A percentile compares a stretch with the other conserved stretches of the same genome.
These are phyloP conservation scores for Lagenidium giganteum DNA, from an alignment of 352 stramenopile genomes.

Conservation along the genomic window DNA sequence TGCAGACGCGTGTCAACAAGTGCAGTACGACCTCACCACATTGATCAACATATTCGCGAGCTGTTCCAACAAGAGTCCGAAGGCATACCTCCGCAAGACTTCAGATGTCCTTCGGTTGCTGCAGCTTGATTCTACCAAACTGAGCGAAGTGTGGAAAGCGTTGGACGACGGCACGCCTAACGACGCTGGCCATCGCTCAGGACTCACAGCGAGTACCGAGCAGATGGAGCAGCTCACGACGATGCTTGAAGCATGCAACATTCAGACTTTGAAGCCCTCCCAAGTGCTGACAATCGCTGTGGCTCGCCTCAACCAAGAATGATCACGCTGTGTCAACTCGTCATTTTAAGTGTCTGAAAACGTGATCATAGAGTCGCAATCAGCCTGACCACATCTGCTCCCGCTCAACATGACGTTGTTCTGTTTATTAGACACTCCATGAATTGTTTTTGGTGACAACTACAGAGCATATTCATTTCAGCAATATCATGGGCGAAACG, in stretches of 20 bases:
- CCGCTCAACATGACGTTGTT: no score
- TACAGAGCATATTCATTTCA: no score
- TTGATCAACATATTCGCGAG: slow-evolving; percentile 29
- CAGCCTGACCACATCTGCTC: no score
- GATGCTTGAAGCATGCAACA: slow-evolving; percentile 60
- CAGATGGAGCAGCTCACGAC: slow-evolving; percentile 57
- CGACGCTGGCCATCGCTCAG: background rate
- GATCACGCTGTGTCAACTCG: no score
- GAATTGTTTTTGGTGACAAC: no score
- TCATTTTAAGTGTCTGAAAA: no score
- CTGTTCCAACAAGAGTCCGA: slow-evolving; percentile 21
- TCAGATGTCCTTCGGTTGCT: slow-evolving; percentile 40
- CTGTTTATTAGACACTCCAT: no score
- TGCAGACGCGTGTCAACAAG: slow-evolving; percentile 24
- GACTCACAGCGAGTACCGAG: slow-evolving; percentile 1
- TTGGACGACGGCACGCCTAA: slow-evolving; percentile 21
- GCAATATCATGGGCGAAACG: no score
- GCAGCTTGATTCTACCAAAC: slow-evolving; percentile 28
- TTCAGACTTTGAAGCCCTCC: slow-evolving; percentile 36
- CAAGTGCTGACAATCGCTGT: slow-evolving; percentile 36
- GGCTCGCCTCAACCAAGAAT: no score
- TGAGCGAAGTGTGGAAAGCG: slow-evolving; percentile 38
- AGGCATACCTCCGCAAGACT: slow-evolving; percentile 34
- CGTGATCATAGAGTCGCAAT: no score
- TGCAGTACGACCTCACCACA: slow-evolving; percentile 28